Conservation (phyloP, 805 yeast species). For the Candida ipomoeae region DNA sequence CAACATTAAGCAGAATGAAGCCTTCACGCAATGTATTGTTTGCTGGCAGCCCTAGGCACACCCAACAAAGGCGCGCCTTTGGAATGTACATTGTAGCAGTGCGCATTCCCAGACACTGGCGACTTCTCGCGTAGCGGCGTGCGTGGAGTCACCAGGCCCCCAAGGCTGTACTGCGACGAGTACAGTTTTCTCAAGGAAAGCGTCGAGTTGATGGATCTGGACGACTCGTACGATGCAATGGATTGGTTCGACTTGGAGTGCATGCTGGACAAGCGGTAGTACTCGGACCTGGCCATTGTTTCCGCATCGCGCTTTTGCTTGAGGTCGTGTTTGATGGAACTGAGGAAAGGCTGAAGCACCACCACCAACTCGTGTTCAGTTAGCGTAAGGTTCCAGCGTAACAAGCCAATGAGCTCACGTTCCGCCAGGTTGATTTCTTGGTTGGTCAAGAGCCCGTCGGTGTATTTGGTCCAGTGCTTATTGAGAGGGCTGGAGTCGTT, state of each 20-base stretch:
- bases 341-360: conserved; percentile 70
- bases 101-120: conserved; percentile 6
- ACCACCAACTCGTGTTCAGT: conserved; percentile 63
- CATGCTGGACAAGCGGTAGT: conserved; percentile 19
- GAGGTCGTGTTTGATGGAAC: conserved; percentile 53
- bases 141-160: conserved; percentile 8
- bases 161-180: conserved; percentile 11
- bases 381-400: conserved; percentile 82
- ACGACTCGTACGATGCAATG: conserved; percentile 15
- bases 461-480: conserved; percentile 93
- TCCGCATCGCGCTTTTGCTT: conserved; percentile 13
- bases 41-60: background rate
- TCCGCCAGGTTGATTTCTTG: conserved; percentile 88
- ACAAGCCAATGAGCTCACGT: conserved; percentile 73
- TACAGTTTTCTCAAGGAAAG: conserved; percentile 14
- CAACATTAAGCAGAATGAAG: background rate
- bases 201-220: conserved; percentile 9
- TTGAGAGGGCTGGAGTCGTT: conserved; percentile 94
- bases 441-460: conserved; percentile 74
- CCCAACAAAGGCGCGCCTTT: conserved; percentile 2
- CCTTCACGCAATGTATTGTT: background rate
- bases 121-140: conserved; percentile 17
- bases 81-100: background rate
- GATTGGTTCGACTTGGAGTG: conserved; percentile 13
- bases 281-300: conserved; percentile 12